phyloP scores from a whole-genome alignment of 192 early-diverging fungal species.

The Rhizophagus clarus region DNA sequence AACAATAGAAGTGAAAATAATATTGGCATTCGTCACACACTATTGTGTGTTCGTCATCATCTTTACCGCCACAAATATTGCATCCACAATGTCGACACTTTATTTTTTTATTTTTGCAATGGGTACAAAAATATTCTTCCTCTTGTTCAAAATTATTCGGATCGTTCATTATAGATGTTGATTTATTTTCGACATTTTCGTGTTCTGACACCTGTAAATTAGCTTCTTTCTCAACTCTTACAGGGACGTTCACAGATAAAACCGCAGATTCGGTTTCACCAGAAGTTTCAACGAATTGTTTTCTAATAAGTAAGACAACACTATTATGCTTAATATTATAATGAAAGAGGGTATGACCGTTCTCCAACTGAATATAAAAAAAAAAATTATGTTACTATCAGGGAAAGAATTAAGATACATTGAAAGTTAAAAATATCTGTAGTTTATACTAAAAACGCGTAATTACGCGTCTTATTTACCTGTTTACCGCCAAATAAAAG shows the following conservation, averaged over 20 bases:
- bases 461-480: constrained; percentile 21
- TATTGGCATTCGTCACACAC: constrained; percentile 63
- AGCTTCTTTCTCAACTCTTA: not conserved
- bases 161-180: not conserved
- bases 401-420: no score
- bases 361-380: constrained; percentile 36
- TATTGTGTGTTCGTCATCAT: constrained; percentile 56
- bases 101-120: constrained; percentile 38
- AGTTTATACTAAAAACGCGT: not conserved
- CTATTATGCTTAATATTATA: constrained; percentile 42
- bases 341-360: constrained; percentile 46
- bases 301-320: constrained; percentile 34
- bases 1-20: constrained; percentile 58
- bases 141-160: not conserved
- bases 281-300: not conserved
- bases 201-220: not conserved
- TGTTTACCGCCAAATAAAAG: constrained; percentile 48
- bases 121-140: constrained; percentile 39
- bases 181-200: not conserved
- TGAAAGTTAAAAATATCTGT: no score
- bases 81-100: constrained; percentile 57
- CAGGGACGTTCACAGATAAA: not conserved
- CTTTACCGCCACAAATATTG: constrained; percentile 50
- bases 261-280: not conserved
- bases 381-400: not conserved